Conservation (phyloP, 176 grass and related monocot genomes). For the Ensete ventricosum region DNA sequence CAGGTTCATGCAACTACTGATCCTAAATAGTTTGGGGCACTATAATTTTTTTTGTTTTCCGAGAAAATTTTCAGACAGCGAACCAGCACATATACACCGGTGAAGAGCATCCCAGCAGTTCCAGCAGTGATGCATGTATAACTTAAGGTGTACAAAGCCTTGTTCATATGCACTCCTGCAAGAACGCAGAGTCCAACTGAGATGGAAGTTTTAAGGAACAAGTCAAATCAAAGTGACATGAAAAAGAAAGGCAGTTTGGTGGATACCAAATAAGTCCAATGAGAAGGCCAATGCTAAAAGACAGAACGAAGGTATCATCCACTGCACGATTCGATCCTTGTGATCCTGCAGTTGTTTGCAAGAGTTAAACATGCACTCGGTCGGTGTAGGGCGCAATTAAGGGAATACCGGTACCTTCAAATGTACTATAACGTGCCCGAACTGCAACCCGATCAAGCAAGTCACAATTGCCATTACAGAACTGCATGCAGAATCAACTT, state of each 20-base stretch:
- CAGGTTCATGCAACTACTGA: no score
- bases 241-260: background rate
- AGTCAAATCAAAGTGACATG: background rate
- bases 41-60: background rate
- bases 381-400: no score
- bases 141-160: slow-evolving; percentile 63
- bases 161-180: slow-evolving; percentile 70
- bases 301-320: slow-evolving; percentile 45
- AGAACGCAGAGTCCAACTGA: background rate
- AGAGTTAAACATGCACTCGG: no score
- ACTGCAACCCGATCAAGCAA: slow-evolving; percentile 90
- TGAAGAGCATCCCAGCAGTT: slow-evolving; percentile 49
- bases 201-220: background rate
- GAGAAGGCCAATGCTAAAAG: slow-evolving; percentile 43
- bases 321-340: slow-evolving; percentile 37
- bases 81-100: slow-evolving; percentile 60
- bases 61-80: background rate
- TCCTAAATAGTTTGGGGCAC: no score
- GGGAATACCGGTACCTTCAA: slow-evolving; percentile 43
- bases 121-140: slow-evolving; percentile 60
- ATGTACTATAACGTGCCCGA: slow-evolving; percentile 74
- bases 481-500: slow-evolving; percentile 35
- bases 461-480: slow-evolving; percentile 89
- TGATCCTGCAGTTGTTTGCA: slow-evolving; percentile 34
- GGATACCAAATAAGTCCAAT: slow-evolving; percentile 51